Conservation (phyloP, 805 yeast species). For the Nakazawaea peltata region DNA sequence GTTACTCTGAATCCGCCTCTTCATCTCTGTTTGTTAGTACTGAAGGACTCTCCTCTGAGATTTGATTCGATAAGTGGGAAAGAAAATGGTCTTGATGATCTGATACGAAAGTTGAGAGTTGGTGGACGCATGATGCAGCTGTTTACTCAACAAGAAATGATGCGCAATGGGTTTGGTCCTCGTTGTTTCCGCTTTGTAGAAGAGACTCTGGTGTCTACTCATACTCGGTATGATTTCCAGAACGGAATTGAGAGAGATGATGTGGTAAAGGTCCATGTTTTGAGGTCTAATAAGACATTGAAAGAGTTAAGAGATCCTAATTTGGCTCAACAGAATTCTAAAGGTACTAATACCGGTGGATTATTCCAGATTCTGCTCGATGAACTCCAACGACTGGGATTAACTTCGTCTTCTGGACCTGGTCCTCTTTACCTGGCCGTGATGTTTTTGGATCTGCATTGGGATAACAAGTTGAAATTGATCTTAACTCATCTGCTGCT, state of each 20-base stretch:
- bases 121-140: constrained; percentile 90
- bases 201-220: constrained; percentile 46
- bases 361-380: constrained; percentile 74
- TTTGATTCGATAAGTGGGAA: constrained; percentile 61
- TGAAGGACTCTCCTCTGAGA: constrained; percentile 59
- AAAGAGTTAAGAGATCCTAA: constrained; percentile 71
- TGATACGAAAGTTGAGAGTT: constrained; percentile 64
- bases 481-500: constrained; percentile 88
- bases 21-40: constrained; percentile 74
- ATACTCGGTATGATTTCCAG: constrained; percentile 34
- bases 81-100: constrained; percentile 60
- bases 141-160: constrained; percentile 85
- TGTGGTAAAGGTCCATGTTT: constrained; percentile 64
- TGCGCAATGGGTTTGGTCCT: constrained; percentile 66
- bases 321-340: constrained; percentile 76
- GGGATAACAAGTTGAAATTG: constrained; percentile 52
- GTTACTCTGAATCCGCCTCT: constrained; percentile 61
- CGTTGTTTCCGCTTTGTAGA: constrained; percentile 73
- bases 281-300: constrained; percentile 58
- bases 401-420: constrained; percentile 29
- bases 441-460: constrained; percentile 75
- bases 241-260: constrained; percentile 32
- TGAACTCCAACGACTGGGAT: constrained; percentile 42
- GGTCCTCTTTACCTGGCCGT: constrained; percentile 66
- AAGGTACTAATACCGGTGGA: constrained; percentile 68